Percentiles rank a stretch among this genome's conserved stretches.
These are phyloP conservation scores for Mortierella sp. DNA, from an alignment of 371 early-diverging fungal species.

Conservation along the genomic window DNA sequence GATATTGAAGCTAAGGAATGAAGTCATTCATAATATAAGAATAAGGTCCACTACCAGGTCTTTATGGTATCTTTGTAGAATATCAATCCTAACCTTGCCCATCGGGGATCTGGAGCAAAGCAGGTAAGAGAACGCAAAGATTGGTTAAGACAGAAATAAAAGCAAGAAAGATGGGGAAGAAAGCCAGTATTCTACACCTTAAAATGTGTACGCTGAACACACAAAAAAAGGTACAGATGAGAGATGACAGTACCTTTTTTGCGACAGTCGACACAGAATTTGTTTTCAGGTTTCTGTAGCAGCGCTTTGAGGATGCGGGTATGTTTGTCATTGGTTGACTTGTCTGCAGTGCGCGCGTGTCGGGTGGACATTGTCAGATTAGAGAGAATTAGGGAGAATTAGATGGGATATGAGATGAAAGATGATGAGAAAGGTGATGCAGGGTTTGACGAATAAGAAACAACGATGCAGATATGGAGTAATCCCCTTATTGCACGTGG, in stretches of 20 bases:
- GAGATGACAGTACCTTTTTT: constrained; percentile 72
- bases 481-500: background rate
- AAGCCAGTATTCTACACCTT: background rate
- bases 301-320: constrained; percentile 78
- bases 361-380: constrained; percentile 76
- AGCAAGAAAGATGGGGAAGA: background rate
- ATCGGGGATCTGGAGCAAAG: constrained; percentile 79
- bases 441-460: background rate
- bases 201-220: background rate
- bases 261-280: constrained; percentile 86
- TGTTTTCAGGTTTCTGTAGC: constrained; percentile 78
- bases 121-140: background rate
- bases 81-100: constrained; percentile 67
- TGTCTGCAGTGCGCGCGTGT: constrained; percentile 79
- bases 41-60: background rate
- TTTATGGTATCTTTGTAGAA: background rate
- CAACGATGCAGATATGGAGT: background rate
- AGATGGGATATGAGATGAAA: constrained; percentile 5
- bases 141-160: background rate
- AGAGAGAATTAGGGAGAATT: background rate
- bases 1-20: constrained; percentile 78
- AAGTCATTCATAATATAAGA: background rate
- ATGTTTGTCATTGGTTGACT: constrained; percentile 79
- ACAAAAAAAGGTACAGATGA: background rate
- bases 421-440: background rate